These are phyloP conservation scores for Thelonectria olida DNA, from an alignment of 2,329 filamentous ascomycete species.

Conservation along the genomic window DNA sequence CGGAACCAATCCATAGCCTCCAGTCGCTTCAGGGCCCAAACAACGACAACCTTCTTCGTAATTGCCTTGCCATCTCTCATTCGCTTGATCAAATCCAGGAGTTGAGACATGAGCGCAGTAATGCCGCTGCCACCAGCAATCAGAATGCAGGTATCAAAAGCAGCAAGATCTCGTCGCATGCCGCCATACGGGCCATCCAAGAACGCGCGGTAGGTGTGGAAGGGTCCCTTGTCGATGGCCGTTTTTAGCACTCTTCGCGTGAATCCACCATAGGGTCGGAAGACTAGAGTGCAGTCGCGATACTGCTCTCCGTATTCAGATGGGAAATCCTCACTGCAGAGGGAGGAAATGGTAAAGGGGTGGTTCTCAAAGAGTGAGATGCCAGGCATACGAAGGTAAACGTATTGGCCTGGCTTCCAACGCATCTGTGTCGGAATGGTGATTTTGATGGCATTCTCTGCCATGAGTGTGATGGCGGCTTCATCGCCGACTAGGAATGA, in stretches of 20 bases:
- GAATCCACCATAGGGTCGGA: conserved; percentile 91
- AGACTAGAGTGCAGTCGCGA: conserved; percentile 88
- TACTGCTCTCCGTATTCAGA: conserved; percentile 91
- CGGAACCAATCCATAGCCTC: conserved; percentile 99
- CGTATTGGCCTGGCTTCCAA: conserved; percentile 94
- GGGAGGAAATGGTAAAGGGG: conserved; percentile 91
- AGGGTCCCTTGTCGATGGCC: conserved; percentile 84
- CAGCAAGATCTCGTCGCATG: conserved; percentile 87
- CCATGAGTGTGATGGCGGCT: conserved; percentile 86
- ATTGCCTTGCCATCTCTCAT: conserved; percentile 96
- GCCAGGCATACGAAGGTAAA: conserved; percentile 93
- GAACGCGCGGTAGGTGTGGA: conserved; percentile 91
- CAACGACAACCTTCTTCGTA: conserved; percentile 86
- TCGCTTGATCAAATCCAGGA: conserved; percentile 93
- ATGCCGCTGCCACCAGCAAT: conserved; percentile 96
- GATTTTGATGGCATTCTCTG: conserved; percentile 94
- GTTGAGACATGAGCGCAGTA: conserved; percentile 89
- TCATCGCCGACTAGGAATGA: conserved; percentile 92
- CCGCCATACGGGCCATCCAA: conserved; percentile 95
- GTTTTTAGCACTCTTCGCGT: conserved; percentile 86
- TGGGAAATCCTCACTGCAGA: conserved; percentile 92
- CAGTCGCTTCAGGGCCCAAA: conserved; percentile 92
- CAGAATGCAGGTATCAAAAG: conserved; percentile 92
- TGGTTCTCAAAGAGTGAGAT: conserved; percentile 93
- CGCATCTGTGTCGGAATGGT: conserved; percentile 92